Evolutionary conservation across 345 rosid species (phyloP), one percentile per base, ranked within the genome.

Genomic region (Euphorbia lathyris): DNA sequence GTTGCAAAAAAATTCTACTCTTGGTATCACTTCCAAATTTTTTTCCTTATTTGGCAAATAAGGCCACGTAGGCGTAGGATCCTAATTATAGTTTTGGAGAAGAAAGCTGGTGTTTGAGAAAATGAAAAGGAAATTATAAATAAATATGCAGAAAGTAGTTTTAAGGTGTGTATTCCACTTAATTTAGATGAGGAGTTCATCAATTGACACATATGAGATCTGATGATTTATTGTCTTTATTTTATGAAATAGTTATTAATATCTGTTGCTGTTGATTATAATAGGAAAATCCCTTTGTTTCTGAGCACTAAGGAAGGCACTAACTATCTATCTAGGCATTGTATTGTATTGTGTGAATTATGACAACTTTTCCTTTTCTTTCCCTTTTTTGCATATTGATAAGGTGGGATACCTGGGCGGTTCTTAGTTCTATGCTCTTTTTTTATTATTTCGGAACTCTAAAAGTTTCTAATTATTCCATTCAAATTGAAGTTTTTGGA

Each of bases 161-260:
- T 50, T 51, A 2, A 20, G 22, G 70, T 23, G 61, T 67, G 71
- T 32, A 67, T 52, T 67, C 62, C 71, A 67, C 71, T 67, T 56
- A 25, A 34, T 20, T 12, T 36, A 36, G 4, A 36, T 20, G 20
- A 20, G 51, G 51, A 45, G 16, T 45, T 45, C 51, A 45, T 45
- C 23, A 47, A 1, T 65, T 65, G 36, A 45, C 19, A 10, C 3
- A 12, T 11, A 3, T 1, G 34, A 63, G 0, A 20, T 23, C 29
- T 42, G 20, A 38, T 63, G 29, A 38, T 40, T 38, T 20, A 1
- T 27, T 1, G 0, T 32, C 19, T 59, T 0, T 59, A 13, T 27
- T 14, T 23, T 56, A 8, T 5, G 19, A 30, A 30, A 14, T 17
- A 17, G 1, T 58, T 58, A 12, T 7, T 58, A 14, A 32, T 53